These are phyloP conservation scores for Eutypa lata DNA, from an alignment of 2,329 filamentous ascomycete species.

Conservation along the genomic window DNA sequence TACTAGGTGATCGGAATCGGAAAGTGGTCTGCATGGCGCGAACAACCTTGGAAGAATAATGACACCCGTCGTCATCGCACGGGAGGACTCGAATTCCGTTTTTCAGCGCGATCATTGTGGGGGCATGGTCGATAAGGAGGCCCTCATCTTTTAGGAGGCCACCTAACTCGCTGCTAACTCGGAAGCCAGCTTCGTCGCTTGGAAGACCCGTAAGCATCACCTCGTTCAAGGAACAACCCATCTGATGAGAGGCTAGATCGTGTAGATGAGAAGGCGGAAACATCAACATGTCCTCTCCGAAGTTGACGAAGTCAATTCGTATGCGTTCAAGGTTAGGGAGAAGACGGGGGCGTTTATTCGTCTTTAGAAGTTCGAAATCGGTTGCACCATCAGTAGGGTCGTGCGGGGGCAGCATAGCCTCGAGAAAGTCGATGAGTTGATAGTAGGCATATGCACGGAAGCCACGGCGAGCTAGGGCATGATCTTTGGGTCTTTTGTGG, in stretches of 20 bases:
- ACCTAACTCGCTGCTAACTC: constrained; percentile 45
- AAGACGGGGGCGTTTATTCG: constrained; percentile 35
- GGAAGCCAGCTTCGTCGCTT: constrained; percentile 44
- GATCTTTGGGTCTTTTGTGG: constrained; percentile 40
- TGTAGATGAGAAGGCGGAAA: constrained; percentile 47
- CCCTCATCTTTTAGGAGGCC: constrained; percentile 53
- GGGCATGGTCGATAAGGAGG: constrained; percentile 44
- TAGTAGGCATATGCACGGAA: constrained; percentile 55
- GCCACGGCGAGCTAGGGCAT: constrained; percentile 45
- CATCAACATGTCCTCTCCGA: constrained; percentile 42
- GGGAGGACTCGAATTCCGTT: constrained; percentile 37
- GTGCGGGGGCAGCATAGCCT: constrained; percentile 48
- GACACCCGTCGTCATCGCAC: constrained; percentile 26
- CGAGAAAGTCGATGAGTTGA: constrained; percentile 51
- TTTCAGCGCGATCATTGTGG: constrained; percentile 40
- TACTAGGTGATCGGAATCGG: constrained; percentile 23
- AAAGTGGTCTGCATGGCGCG: constrained; percentile 33
- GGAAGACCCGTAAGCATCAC: constrained; percentile 51
- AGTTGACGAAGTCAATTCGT: constrained; percentile 55
- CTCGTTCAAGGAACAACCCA: constrained; percentile 52
- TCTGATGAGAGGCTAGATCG: constrained; percentile 50
- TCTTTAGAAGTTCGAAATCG: not conserved
- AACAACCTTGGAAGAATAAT: constrained; percentile 42
- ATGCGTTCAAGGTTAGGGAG: constrained; percentile 45
- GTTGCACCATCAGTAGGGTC: constrained; percentile 33